Conservation (phyloP, 805 yeast species). For the Metschnikowia hibisci region DNA sequence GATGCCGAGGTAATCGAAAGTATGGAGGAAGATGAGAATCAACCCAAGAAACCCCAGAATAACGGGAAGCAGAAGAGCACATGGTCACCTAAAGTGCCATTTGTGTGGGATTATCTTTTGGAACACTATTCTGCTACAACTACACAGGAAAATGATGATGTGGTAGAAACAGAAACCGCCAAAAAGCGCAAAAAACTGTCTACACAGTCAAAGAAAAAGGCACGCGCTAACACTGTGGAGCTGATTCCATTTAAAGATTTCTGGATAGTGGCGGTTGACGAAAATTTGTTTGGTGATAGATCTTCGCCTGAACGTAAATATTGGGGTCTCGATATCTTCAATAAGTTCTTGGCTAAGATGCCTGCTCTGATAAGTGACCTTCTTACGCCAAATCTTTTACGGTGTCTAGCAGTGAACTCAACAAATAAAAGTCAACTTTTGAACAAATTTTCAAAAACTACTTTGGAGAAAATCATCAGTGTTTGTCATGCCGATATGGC, state of each 20-base stretch:
- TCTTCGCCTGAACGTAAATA: slow-evolving; percentile 83
- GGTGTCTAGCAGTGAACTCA: slow-evolving; percentile 74
- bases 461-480: slow-evolving; percentile 42
- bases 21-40: slow-evolving; percentile 31
- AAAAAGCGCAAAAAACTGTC: slow-evolving; percentile 22
- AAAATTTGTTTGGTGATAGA: slow-evolving; percentile 67
- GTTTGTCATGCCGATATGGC: slow-evolving; percentile 34
- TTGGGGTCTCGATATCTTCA: slow-evolving; percentile 78
- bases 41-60: slow-evolving; percentile 15
- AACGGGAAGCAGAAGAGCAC: slow-evolving; percentile 52
- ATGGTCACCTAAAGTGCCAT: slow-evolving; percentile 75
- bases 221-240: slow-evolving; percentile 25
- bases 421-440: slow-evolving; percentile 62
- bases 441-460: slow-evolving; percentile 59
- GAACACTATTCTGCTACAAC: slow-evolving; percentile 31
- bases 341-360: slow-evolving; percentile 36
- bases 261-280: slow-evolving; percentile 79
- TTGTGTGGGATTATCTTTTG: slow-evolving; percentile 66
- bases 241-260: slow-evolving; percentile 49
- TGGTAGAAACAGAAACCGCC: slow-evolving; percentile 16
- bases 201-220: slow-evolving; percentile 16
- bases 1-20: slow-evolving; percentile 46
- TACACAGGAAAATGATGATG: slow-evolving; percentile 15
- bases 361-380: slow-evolving; percentile 24
- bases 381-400: slow-evolving; percentile 62